Evolutionary conservation across 306 rosid species (phyloP), one percentile per base, ranked within the genome.

Genomic region (Citrullus mucosospermus): DNA sequence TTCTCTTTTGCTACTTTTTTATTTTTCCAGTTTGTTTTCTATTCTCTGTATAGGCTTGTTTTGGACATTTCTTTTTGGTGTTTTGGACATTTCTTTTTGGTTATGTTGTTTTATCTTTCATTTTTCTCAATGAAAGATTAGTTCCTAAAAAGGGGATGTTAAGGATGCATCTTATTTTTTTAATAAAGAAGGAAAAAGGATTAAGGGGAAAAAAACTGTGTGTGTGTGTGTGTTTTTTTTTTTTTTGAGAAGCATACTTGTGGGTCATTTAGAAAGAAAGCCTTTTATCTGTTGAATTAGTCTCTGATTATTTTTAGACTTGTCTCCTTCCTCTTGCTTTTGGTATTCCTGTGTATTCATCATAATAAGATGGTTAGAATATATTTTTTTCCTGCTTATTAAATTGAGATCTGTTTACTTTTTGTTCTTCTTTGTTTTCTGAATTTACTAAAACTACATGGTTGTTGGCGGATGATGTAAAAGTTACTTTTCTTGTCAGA

Each of bases 401-500:
- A 15, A 48, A 46, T 17, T 48, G 41, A 6, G 58, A 22, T 4
- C 15, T 36, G 20, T 66, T 65, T 71, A 70, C 22, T 25, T 71
- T 14, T 46, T 44, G 34, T 70, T 70, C 57, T 70, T 10, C 38
- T 46, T 70, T 46, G 39, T 44, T 22, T 46, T 70, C n/a, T 70
- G 8, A 51, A 50, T 28, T 51, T 39, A n/a, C 9, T 18, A 36
- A 54, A 59, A 75, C 66, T 75, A 54, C 10, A 38, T 75, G 54
- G 30, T 75, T 72, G 57, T 72, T 55, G 20, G 54, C 46, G 53
- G 8, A 38, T 28, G 14, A 9, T 54, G 32, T 77, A 7, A 43
- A 53, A 14, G 20, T 58, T 65, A 4, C 20, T 59, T 61, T 20
- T 51, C 12, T 61, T 53, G 41, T 43, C 81, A 87, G 96, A 32